Evolutionary conservation across 306 rosid genomes (phyloP).

Genomic region (apple (Malus domestica)): DNA sequence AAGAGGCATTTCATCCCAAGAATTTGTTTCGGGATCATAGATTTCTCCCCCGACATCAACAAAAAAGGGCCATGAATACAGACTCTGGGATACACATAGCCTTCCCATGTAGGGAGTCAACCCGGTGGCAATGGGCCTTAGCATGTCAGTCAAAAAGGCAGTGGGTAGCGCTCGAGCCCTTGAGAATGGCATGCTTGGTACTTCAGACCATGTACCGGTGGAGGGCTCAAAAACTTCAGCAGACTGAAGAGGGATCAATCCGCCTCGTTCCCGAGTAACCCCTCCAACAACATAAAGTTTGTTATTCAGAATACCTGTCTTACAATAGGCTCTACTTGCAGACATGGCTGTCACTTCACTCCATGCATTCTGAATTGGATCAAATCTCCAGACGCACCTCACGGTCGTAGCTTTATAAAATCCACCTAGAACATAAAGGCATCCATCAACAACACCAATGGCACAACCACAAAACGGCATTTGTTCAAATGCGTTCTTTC

Average conservation of each 20-base stretch:
- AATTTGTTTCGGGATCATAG: slow-evolving; percentile 75
- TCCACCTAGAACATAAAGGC: slow-evolving; percentile 88
- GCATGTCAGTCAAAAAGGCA: slow-evolving; percentile 75
- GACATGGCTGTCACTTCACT: slow-evolving; percentile 68
- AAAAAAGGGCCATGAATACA: slow-evolving; percentile 91
- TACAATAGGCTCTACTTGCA: slow-evolving; percentile 76
- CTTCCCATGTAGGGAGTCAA: slow-evolving; percentile 81
- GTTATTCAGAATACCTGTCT: slow-evolving; percentile 72
- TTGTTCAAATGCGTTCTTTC: slow-evolving; percentile 60
- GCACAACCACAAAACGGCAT: slow-evolving; percentile 93
- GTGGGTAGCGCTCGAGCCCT: slow-evolving; percentile 72
- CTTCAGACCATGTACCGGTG: slow-evolving; percentile 56
- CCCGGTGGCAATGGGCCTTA: slow-evolving; percentile 90
- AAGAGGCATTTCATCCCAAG: slow-evolving; percentile 83
- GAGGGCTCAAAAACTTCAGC: slow-evolving; percentile 88
- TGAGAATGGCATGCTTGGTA: slow-evolving; percentile 91
- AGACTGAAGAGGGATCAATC: slow-evolving; percentile 81
- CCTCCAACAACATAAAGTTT: slow-evolving; percentile 96
- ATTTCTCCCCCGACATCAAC: slow-evolving; percentile 95
- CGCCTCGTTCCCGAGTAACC: slow-evolving; percentile 75
- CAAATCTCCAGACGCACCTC: slow-evolving; percentile 75
- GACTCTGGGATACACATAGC: slow-evolving; percentile 81
- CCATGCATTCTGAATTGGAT: slow-evolving; percentile 66
- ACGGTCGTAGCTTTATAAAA: slow-evolving; percentile 71
- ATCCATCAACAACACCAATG: slow-evolving; percentile 72